Percentiles rank a stretch among this genome's conserved stretches.
phyloP scores from a whole-genome alignment of 371 early-diverging fungal genomes.

The Capillidium heterosporum region DNA sequence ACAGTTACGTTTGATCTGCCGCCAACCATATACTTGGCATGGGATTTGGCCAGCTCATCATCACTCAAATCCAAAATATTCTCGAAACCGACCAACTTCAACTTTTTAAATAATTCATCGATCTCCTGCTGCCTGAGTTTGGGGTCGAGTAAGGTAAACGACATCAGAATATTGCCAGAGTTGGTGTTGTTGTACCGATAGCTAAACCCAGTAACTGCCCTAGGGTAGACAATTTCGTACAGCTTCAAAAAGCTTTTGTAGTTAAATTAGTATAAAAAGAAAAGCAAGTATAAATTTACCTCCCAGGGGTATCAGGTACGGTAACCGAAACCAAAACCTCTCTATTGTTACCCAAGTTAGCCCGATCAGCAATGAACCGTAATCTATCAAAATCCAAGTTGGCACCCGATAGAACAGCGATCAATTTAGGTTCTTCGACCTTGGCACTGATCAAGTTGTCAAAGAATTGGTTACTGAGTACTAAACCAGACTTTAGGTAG shows the following conservation, averaged over 20 bases:
- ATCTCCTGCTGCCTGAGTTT: conserved; percentile 39
- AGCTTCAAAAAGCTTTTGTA: conserved; percentile 47
- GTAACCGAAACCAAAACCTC: conserved; percentile 80
- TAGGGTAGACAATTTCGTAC: conserved; percentile 57
- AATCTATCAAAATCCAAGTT: conserved; percentile 96
- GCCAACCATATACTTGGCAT: conserved; percentile 82
- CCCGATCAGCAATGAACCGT: conserved; percentile 88
- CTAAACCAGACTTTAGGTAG: not conserved
- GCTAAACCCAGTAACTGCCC: conserved; percentile 77
- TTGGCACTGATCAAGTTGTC: conserved; percentile 10
- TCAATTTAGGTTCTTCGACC: conserved; percentile 27
- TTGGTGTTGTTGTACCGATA: conserved; percentile 70
- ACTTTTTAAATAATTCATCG: conserved; percentile 30
- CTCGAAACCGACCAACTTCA: conserved; percentile 12
- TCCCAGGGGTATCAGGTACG: conserved; percentile 82
- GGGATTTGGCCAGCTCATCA: conserved; percentile 88
- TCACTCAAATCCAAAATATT: conserved; percentile 71
- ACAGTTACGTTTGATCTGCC: conserved; percentile 25
- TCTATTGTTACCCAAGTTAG: conserved; percentile 69
- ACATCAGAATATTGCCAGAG: conserved; percentile 71
- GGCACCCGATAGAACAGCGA: conserved; percentile 78
- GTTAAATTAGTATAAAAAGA: not conserved
- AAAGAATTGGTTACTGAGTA: conserved; percentile 1
- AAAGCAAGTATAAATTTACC: conserved; percentile 10
- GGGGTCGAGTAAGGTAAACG: conserved; percentile 47